These are phyloP conservation scores for Chytriomyces hyalinus DNA, from an alignment of 192 early-diverging fungal species.

Conservation along the genomic window DNA sequence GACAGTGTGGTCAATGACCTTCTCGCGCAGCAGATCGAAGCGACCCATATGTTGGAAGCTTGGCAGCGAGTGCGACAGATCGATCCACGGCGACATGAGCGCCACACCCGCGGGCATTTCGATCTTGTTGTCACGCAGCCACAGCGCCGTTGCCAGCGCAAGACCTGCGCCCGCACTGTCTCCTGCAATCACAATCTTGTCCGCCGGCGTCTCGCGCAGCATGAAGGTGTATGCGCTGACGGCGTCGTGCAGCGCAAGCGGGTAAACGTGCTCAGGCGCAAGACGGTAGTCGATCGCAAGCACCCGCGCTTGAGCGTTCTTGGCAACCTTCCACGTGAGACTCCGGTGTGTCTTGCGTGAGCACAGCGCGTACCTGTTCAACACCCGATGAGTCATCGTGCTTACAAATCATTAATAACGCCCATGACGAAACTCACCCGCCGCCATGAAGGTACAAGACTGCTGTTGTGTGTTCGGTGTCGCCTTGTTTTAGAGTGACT, in stretches of 20 bases:
- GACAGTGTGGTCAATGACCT: conserved; percentile 40
- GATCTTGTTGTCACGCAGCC: conserved; percentile 42
- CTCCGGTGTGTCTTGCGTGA: conserved; percentile 40
- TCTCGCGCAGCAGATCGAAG: conserved; percentile 46
- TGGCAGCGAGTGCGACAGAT: conserved; percentile 59
- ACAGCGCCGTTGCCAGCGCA: conserved; percentile 50
- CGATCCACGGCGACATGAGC: conserved; percentile 71
- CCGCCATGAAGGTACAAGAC: conserved; percentile 40
- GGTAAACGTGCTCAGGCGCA: conserved; percentile 81
- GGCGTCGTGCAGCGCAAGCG: conserved; percentile 80
- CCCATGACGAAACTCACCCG: conserved; percentile 18
- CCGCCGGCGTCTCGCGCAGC: conserved; percentile 50
- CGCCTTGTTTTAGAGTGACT: not conserved
- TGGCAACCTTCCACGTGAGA: conserved; percentile 49
- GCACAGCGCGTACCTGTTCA: conserved; percentile 16
- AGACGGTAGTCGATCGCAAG: conserved; percentile 79
- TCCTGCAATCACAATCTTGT: conserved; percentile 54
- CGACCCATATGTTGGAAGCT: conserved; percentile 44
- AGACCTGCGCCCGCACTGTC: conserved; percentile 61
- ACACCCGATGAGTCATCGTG: not conserved
- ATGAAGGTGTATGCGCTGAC: conserved; percentile 76
- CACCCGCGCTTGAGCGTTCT: conserved; percentile 50
- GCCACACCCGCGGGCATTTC: conserved; percentile 60
- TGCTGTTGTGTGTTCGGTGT: not conserved
- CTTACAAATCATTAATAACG: not conserved